Percentiles rank a stretch among this genome's conserved stretches.
Evolutionary conservation across 1,139 yeast species (phyloP).

Genomic region (Kurtzmaniella quercitrusa): DNA sequence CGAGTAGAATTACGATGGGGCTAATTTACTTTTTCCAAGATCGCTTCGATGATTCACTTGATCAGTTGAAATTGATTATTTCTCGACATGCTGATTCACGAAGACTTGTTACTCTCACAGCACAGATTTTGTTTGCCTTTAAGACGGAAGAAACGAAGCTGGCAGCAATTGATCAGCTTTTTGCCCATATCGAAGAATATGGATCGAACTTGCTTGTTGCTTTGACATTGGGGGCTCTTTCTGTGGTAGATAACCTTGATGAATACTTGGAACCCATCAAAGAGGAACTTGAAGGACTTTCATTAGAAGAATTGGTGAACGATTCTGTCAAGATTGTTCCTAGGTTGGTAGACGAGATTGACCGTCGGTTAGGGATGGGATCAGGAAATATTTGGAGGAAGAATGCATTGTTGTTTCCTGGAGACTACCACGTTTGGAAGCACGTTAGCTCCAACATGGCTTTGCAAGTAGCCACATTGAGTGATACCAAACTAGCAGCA

Average conservation of each 20-base stretch:
- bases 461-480: constrained; percentile 41
- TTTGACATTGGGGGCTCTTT: constrained; percentile 75
- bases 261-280: constrained; percentile 62
- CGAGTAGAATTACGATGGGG: constrained; percentile 68
- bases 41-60: constrained; percentile 61
- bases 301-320: constrained; percentile 41
- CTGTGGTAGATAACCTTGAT: constrained; percentile 56
- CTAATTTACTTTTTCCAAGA: constrained; percentile 59
- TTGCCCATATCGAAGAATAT: constrained; percentile 54
- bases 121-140: constrained; percentile 76
- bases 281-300: constrained; percentile 57
- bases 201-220: constrained; percentile 67
- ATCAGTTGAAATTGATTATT: constrained; percentile 60
- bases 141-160: constrained; percentile 70
- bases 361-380: constrained; percentile 22
- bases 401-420: constrained; percentile 71
- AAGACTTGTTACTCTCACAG: constrained; percentile 66
- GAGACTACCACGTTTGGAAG: constrained; percentile 65
- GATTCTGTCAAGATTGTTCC: constrained; percentile 60
- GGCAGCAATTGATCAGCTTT: constrained; percentile 73
- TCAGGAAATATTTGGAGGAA: constrained; percentile 53
- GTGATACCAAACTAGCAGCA: constrained; percentile 50
- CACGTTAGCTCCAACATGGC: constrained; percentile 49
- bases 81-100: constrained; percentile 40
- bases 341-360: constrained; percentile 51